Conservation (phyloP, 2,329 filamentous ascomycete genomes). For the Boeremia exigua region DNA sequence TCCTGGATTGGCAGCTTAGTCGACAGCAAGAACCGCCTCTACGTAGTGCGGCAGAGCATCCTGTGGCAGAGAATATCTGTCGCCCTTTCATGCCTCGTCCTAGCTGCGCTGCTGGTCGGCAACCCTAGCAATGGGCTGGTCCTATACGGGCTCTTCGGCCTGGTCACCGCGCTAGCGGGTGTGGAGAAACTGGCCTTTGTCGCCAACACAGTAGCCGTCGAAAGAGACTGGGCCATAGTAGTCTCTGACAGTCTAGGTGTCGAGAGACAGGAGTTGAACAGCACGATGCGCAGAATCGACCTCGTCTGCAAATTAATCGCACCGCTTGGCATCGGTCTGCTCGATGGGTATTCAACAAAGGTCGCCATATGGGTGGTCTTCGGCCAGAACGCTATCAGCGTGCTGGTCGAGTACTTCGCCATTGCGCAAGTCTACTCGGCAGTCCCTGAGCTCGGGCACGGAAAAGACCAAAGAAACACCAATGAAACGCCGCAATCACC, state of each 20-base stretch:
- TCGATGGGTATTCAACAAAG: slow-evolving; percentile 57
- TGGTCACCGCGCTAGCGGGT: slow-evolving; percentile 64
- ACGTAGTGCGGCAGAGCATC: slow-evolving; percentile 50
- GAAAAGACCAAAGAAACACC: slow-evolving; percentile 15
- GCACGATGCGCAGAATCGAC: slow-evolving; percentile 66
- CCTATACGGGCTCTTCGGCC: slow-evolving; percentile 39
- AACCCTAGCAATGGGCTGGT: slow-evolving; percentile 13
- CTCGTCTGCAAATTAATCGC: slow-evolving; percentile 64
- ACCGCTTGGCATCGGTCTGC: slow-evolving; percentile 58
- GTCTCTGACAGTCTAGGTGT: slow-evolving; percentile 50
- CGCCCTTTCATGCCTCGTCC: slow-evolving; percentile 39
- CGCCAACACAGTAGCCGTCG: slow-evolving; percentile 71
- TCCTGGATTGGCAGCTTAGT: slow-evolving; percentile 65
- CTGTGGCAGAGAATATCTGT: slow-evolving; percentile 46
- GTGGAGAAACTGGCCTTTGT: slow-evolving; percentile 71
- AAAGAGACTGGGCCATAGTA: slow-evolving; percentile 72
- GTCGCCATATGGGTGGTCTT: slow-evolving; percentile 59
- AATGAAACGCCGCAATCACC: slow-evolving; percentile 16
- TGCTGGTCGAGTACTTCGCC: slow-evolving; percentile 60
- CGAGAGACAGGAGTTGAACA: slow-evolving; percentile 56
- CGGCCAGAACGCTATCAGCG: slow-evolving; percentile 57
- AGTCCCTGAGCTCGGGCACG: slow-evolving; percentile 38
- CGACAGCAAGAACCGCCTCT: slow-evolving; percentile 57
- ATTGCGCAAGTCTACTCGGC: slow-evolving; percentile 54
- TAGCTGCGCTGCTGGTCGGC: slow-evolving; percentile 26